Evolutionary conservation across 1,284 basidiomycete species (phyloP), one percentile per base, ranked within the genome.

Genomic region (Heterobasidion occidentale): DNA sequence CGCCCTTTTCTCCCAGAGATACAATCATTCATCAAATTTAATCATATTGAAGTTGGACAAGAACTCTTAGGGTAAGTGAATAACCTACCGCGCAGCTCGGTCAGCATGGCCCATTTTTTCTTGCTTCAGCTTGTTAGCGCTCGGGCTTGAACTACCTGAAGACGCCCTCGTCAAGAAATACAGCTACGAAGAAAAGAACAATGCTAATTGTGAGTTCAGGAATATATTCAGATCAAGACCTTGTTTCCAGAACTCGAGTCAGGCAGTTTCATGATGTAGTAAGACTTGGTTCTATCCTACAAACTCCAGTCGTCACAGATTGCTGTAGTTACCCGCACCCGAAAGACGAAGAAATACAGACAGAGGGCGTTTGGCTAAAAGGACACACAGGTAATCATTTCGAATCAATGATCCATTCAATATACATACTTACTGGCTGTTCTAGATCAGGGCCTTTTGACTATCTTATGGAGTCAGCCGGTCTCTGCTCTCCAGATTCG

Each of bases 291-390:
- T 20, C 7, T 46, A 6, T 19, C 12, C 7, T 48, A 15, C 46
- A 17, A 48, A 48, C 46, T 12, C 7, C 46, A 36, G 44, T 48
- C 14, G 7, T 17, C 27, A 33, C 42, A 19, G 15, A 17, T 46
- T 7, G 17, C 36, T n/a, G 9, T 20, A 71, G 70, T 55, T 63
- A 67, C 57, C 70, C 70, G 6, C 64, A 69, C 6, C 57, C 65
- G 1, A 58, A 72, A 35, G 80, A 83, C 14, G 83, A 84, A 53
- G 83, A 84, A 60, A 56, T 62, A 14, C 78, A 77, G 62, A 76
- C 80, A 0, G 78, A 78, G 52, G 74, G 79, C 48, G 76, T 83
- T n/a, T 83, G 80, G 81, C 67, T 83, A 35, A 82, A 83, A 63
- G 83, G 83, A 5, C 83, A 85, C 60, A 82, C 79, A 9, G 82